phyloP scores from a whole-genome alignment of 140 eudicot genomes.

The Anethum foeniculum region DNA sequence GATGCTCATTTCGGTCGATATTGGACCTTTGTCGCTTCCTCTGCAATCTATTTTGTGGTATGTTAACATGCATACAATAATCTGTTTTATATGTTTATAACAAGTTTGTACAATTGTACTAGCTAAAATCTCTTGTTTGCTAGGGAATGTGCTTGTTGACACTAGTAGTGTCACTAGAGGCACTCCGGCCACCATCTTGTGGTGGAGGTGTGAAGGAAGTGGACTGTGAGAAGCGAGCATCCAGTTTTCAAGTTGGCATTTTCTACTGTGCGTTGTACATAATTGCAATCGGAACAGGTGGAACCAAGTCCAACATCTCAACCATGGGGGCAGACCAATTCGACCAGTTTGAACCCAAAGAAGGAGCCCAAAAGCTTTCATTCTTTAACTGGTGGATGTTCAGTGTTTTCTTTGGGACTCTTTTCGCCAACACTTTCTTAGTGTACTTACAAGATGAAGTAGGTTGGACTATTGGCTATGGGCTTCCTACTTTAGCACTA shows the following conservation, averaged over 20 bases:
- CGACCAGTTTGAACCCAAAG: slow-evolving; percentile 43
- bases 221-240: slow-evolving; percentile 30
- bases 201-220: slow-evolving; percentile 27
- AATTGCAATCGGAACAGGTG: slow-evolving; percentile 49
- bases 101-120: not conserved
- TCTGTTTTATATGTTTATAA: not conserved
- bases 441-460: slow-evolving; percentile 45
- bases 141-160: slow-evolving; percentile 12
- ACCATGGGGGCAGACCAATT: slow-evolving; percentile 65
- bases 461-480: slow-evolving; percentile 41
- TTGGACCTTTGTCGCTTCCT: slow-evolving; percentile 48
- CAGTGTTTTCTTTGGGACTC: slow-evolving; percentile 36
- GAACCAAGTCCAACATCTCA: slow-evolving; percentile 57
- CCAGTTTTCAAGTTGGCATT: slow-evolving; percentile 31
- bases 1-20: slow-evolving; percentile 44
- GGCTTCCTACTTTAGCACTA: slow-evolving; percentile 33
- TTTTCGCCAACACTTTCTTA: slow-evolving; percentile 34
- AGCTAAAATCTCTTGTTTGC: not conserved
- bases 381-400: slow-evolving; percentile 68
- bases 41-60: slow-evolving; percentile 36
- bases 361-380: slow-evolving; percentile 35
- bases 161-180: slow-evolving; percentile 7
- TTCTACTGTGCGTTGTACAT: slow-evolving; percentile 43
- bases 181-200: slow-evolving; percentile 38
- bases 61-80: not conserved